Percentiles rank a stretch among this genome's conserved stretches.
These are phyloP conservation scores for Mucor irregularis DNA, from an alignment of 371 early-diverging fungal species.

Conservation along the genomic window DNA sequence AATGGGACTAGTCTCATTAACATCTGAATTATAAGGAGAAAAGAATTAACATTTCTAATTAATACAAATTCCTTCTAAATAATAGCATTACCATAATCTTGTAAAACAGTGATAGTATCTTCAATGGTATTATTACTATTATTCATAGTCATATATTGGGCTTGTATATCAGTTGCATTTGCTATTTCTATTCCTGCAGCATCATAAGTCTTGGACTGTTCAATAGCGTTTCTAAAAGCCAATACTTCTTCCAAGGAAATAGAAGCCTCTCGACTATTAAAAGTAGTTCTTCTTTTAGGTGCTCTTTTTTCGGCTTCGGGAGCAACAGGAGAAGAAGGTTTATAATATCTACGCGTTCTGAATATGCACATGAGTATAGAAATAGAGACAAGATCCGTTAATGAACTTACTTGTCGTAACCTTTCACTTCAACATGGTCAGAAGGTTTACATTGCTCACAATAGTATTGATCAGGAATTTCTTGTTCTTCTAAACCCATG, in stretches of 20 bases:
- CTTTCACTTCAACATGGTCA: conserved; percentile 25
- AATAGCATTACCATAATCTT: conserved; percentile 25
- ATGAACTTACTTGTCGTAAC: conserved; percentile 23
- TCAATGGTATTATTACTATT: conserved; percentile 7
- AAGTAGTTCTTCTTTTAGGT: conserved; percentile 56
- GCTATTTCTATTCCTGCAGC: conserved; percentile 15
- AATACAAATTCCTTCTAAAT: too few species aligned
- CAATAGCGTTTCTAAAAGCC: conserved; percentile 39
- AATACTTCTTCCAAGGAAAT: conserved; percentile 53
- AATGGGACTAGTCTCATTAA: conserved; percentile 7
- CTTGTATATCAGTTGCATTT: neutral
- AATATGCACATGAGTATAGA: neutral
- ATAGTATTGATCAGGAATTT: conserved; percentile 82
- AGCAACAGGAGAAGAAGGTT: conserved; percentile 17
- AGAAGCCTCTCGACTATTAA: conserved; percentile 59
- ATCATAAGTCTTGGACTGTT: conserved; percentile 19
- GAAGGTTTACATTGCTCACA: conserved; percentile 73
- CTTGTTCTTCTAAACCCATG: conserved; percentile 70
- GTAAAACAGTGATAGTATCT: conserved; percentile 25
- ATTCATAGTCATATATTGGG: conserved; percentile 1
- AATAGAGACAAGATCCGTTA: conserved; percentile 3
- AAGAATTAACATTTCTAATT: neutral
- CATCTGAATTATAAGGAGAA: neutral
- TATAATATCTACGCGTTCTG: conserved; percentile 34
- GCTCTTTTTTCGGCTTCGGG: conserved; percentile 28